Conservation (phyloP, 208 protist genomes). For the Novymonas esmeraldas region DNA sequence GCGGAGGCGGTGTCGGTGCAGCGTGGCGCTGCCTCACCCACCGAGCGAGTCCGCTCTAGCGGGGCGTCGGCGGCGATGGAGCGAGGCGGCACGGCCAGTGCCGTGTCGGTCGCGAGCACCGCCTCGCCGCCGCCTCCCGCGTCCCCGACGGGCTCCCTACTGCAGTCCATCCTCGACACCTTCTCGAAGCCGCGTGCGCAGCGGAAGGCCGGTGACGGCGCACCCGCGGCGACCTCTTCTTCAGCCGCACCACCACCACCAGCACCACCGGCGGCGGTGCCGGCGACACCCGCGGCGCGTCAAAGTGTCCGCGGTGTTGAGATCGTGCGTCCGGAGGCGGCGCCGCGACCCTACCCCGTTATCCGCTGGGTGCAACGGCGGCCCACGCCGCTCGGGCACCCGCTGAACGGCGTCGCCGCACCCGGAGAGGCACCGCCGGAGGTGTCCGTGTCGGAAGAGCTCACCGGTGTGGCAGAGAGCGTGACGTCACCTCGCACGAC, state of each 20-base stretch:
- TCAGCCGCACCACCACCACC: background rate
- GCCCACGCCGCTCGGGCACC: too few species aligned
- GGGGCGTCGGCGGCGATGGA: background rate
- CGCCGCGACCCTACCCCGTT: constrained; percentile 49
- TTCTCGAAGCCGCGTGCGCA: constrained; percentile 47
- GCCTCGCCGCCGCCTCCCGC: constrained; percentile 4
- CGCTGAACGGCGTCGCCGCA: too few species aligned
- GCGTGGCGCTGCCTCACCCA: background rate
- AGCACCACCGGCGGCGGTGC: background rate
- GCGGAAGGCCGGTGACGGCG: background rate
- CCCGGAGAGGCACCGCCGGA: background rate
- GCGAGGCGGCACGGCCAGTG: background rate
- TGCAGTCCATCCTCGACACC: constrained; percentile 52
- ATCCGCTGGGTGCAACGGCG: constrained; percentile 45
- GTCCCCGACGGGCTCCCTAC: constrained; percentile 15
- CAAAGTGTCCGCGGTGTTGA: constrained; percentile 28
- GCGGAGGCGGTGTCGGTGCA: background rate
- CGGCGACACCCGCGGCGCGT: background rate
- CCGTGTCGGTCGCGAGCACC: background rate
- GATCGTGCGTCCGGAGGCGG: constrained; percentile 41
- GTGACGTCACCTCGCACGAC: background rate
- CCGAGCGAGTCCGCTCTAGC: too few species aligned
- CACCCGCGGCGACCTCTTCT: background rate
- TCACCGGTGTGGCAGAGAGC: too few species aligned
- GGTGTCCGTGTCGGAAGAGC: too few species aligned